Conservation (phyloP, 139 green algal species). For the Haematococcus lacustris region DNA sequence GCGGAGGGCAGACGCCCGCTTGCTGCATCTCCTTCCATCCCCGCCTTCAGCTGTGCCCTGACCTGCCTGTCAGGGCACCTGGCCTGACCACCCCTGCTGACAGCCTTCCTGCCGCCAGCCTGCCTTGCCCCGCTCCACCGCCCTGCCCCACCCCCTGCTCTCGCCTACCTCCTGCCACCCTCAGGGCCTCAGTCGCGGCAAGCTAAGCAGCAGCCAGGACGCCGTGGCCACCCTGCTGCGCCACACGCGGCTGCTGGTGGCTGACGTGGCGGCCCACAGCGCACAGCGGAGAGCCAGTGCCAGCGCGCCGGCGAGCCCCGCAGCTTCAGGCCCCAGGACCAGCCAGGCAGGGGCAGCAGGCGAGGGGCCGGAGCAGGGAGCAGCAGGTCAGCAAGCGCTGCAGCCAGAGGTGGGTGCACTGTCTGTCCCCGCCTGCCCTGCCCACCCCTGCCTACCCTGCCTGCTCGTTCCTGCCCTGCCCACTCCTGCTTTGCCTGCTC, state of each 20-base stretch:
- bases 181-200: constrained; percentile 21
- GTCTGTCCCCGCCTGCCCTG: background rate
- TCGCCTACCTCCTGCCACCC: too few species aligned
- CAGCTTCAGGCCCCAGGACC: background rate
- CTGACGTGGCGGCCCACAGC: constrained; percentile 22
- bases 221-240: constrained; percentile 30
- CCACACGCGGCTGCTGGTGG: constrained; percentile 37
- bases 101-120: background rate
- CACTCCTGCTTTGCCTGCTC: too few species aligned
- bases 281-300: background rate
- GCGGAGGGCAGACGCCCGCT: constrained; percentile 3
- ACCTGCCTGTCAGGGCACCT: background rate
- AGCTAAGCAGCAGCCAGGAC: constrained; percentile 45
- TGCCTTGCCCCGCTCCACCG: too few species aligned
- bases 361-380: background rate
- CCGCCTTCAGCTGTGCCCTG: too few species aligned
- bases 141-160: too few species aligned
- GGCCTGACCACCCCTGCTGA: background rate
- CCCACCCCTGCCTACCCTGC: background rate
- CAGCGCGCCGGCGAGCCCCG: background rate
- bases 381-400: background rate
- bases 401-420: background rate
- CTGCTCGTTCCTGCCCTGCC: too few species aligned
- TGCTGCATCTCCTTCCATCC: background rate
- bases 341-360: too few species aligned